phyloP scores from a whole-genome alignment of 1,139 yeast species.

The Petasospora fabianii region DNA sequence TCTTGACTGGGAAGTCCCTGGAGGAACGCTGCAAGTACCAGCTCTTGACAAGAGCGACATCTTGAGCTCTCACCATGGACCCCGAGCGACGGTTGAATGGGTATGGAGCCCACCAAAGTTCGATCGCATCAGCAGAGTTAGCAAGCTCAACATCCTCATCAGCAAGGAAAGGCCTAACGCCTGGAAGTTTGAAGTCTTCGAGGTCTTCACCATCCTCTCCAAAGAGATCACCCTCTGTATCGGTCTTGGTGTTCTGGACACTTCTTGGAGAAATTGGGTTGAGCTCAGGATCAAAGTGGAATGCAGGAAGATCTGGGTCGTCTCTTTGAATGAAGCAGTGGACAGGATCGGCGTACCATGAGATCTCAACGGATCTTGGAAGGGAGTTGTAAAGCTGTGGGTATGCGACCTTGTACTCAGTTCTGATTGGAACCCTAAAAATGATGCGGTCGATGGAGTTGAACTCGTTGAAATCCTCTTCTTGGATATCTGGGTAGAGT shows the following conservation, averaged over 20 bases:
- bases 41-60: slow-evolving; percentile 75
- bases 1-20: slow-evolving; percentile 61
- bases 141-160: slow-evolving; percentile 42
- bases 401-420: slow-evolving; percentile 82
- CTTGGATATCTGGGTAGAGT: slow-evolving; percentile 62
- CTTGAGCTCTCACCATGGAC: slow-evolving; percentile 75
- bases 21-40: slow-evolving; percentile 76
- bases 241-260: slow-evolving; percentile 23
- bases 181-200: slow-evolving; percentile 38
- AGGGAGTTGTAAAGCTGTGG: slow-evolving; percentile 82
- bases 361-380: slow-evolving; percentile 59
- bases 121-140: slow-evolving; percentile 55
- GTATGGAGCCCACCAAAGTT: slow-evolving; percentile 73
- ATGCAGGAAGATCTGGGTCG: slow-evolving; percentile 53
- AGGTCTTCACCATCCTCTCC: slow-evolving; percentile 33
- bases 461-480: slow-evolving; percentile 82
- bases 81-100: slow-evolving; percentile 83
- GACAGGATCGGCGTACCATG: slow-evolving; percentile 63
- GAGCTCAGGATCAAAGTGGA: slow-evolving; percentile 48
- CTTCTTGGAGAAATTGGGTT: slow-evolving; percentile 53
- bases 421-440: slow-evolving; percentile 67
- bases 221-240: slow-evolving; percentile 23
- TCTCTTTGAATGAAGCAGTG: slow-evolving; percentile 44
- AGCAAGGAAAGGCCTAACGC: slow-evolving; percentile 45
- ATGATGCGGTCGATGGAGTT: slow-evolving; percentile 85